phyloP scores from a whole-genome alignment of 495 filamentous ascomycete genomes.

The Tuber magnatum region DNA sequence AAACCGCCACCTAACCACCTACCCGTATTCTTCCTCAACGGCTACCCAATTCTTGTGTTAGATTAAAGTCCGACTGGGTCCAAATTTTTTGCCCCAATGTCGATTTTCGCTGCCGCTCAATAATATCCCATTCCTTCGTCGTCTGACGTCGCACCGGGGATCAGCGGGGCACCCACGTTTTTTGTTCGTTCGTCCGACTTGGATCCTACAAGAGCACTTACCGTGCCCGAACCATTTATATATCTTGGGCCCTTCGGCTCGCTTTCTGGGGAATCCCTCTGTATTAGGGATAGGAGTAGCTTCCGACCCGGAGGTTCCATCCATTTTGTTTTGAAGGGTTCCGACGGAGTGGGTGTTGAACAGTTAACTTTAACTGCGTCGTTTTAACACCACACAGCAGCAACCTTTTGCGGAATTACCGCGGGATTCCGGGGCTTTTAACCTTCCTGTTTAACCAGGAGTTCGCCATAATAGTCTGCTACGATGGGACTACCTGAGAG shows the following conservation, averaged over 20 bases:
- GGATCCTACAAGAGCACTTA: background rate
- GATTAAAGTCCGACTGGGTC: constrained; percentile 13
- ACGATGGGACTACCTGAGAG: constrained; percentile 18
- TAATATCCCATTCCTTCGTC: constrained; percentile 22
- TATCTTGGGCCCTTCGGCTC: background rate
- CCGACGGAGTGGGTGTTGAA: constrained; percentile 1
- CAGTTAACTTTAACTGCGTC: background rate
- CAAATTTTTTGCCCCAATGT: constrained; percentile 26
- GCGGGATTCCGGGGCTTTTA: background rate
- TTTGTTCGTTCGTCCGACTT: background rate
- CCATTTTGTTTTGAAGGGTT: background rate
- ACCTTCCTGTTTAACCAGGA: background rate
- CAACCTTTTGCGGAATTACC: background rate
- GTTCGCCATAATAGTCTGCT: background rate
- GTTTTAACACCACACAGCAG: background rate
- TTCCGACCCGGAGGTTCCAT: background rate
- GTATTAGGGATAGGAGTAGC: background rate
- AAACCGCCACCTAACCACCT: constrained; percentile 11
- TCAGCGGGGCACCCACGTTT: constrained; percentile 11
- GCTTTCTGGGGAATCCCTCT: background rate
- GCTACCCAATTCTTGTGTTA: background rate
- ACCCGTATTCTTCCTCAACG: constrained; percentile 8
- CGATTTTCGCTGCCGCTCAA: constrained; percentile 19
- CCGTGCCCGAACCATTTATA: background rate
- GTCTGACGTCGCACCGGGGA: constrained; percentile 24